Percentiles rank a stretch among this genome's conserved stretches.
phyloP scores from a whole-genome alignment of 805 yeast species.

The Wickerhamomyces queroliae region DNA sequence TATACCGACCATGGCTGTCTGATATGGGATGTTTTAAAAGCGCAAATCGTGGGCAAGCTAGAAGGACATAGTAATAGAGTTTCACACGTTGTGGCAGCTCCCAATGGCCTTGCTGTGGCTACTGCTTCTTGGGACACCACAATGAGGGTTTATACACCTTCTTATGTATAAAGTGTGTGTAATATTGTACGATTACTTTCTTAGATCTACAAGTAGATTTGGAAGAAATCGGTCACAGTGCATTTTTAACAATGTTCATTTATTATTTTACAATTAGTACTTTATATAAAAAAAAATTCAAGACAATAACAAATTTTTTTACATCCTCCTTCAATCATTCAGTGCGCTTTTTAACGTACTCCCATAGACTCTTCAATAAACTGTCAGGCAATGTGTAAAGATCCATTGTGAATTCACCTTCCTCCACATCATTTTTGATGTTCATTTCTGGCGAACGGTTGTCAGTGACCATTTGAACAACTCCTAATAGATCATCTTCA shows the following conservation, averaged over 20 bases:
- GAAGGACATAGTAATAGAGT: slow-evolving; percentile 62
- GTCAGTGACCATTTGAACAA: slow-evolving; percentile 97
- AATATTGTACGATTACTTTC: too few relatives aligned
- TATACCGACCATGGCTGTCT: slow-evolving; percentile 72
- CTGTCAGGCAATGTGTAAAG: slow-evolving; percentile 89
- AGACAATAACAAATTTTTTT: not conserved
- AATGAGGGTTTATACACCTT: slow-evolving; percentile 57
- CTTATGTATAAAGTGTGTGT: slow-evolving; percentile 13
- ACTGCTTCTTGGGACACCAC: slow-evolving; percentile 82
- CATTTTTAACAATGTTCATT: slow-evolving; percentile 1
- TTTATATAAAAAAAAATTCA: not conserved
- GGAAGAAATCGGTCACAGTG: too few relatives aligned
- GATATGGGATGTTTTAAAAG: slow-evolving; percentile 71
- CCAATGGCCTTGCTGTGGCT: slow-evolving; percentile 70
- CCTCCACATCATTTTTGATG: slow-evolving; percentile 90
- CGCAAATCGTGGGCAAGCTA: slow-evolving; percentile 57
- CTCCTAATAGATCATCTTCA: slow-evolving; percentile 90
- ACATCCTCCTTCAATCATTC: slow-evolving; percentile 16
- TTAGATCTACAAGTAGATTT: too few relatives aligned
- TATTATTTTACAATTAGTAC: not conserved
- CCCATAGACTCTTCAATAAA: slow-evolving; percentile 88
- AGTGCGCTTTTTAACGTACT: slow-evolving; percentile 74
- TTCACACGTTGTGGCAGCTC: slow-evolving; percentile 57
- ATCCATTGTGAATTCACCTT: slow-evolving; percentile 97
- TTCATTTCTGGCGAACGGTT: slow-evolving; percentile 93